A percentile compares a stretch with the other conserved stretches of the same genome.
Conservation (phyloP, 2,329 filamentous ascomycete genomes). For the Neofusicoccum ribis region DNA sequence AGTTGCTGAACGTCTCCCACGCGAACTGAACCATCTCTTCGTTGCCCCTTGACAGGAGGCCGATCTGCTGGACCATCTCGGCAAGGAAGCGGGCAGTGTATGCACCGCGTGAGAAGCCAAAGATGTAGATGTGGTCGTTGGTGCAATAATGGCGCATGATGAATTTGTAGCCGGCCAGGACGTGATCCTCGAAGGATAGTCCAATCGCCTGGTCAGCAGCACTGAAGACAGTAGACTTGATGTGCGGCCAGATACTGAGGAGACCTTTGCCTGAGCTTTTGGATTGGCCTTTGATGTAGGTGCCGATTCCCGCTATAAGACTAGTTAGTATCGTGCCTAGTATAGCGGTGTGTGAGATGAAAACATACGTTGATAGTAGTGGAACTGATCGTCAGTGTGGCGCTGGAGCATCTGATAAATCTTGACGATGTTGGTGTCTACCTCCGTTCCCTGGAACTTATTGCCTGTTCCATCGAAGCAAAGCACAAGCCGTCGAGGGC, state of each 20-base stretch:
- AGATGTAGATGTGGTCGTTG: conserved; percentile 36
- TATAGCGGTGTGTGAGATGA: neutral
- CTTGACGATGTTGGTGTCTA: conserved; percentile 58
- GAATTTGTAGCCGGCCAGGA: conserved; percentile 33
- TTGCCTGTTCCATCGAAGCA: conserved; percentile 48
- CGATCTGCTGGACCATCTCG: conserved; percentile 28
- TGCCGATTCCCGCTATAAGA: conserved; percentile 24
- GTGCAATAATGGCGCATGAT: conserved; percentile 34
- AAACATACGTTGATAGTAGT: conserved; percentile 32
- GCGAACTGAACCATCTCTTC: conserved; percentile 28
- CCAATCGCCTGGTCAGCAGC: conserved; percentile 22
- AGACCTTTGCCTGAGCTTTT: neutral
- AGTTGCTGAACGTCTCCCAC: conserved; percentile 24
- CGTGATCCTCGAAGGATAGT: conserved; percentile 24
- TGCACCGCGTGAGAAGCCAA: conserved; percentile 36
- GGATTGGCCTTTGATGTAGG: conserved; percentile 20
- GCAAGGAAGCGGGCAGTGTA: conserved; percentile 37
- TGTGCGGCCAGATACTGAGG: neutral
- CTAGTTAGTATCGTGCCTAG: neutral
- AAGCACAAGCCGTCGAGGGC: conserved; percentile 28
- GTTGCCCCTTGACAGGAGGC: conserved; percentile 27
- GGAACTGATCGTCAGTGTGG: conserved; percentile 58
- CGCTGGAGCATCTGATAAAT: conserved; percentile 71
- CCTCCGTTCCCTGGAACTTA: conserved; percentile 42
- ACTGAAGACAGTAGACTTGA: neutral